These are phyloP conservation scores for Solanum corneliomulleri DNA, from an alignment of 257 asterid species.

Conservation along the genomic window DNA sequence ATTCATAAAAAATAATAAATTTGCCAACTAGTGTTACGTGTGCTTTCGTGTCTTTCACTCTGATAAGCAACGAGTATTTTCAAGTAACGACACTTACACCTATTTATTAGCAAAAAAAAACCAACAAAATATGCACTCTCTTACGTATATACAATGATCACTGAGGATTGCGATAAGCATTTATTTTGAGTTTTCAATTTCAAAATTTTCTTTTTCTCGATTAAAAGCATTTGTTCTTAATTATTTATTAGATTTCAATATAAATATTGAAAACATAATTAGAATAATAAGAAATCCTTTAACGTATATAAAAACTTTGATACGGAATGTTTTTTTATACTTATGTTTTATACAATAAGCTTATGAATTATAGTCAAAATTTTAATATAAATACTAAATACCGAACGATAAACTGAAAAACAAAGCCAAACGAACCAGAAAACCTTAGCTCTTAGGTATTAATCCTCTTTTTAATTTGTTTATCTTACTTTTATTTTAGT, in stretches of 20 bases:
- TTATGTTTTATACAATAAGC: background rate
- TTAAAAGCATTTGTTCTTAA: no score
- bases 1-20: background rate
- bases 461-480: background rate
- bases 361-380: background rate
- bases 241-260: no score
- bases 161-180: background rate
- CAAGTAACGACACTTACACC: background rate
- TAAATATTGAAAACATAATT: no score
- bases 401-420: background rate
- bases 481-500: no score
- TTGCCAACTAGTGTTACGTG: background rate
- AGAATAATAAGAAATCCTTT: background rate
- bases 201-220: fast-evolving
- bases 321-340: background rate
- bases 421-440: background rate
- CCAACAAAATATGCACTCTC: background rate
- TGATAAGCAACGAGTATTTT: fast-evolving
- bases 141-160: background rate
- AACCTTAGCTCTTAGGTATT: background rate
- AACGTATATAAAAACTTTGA: no score
- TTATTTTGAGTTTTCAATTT: background rate
- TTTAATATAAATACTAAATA: no score
- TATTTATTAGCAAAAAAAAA: background rate
- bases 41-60: background rate